phyloP scores from a whole-genome alignment of 371 early-diverging fungal genomes.

The Lichtheimia hyalospora region DNA sequence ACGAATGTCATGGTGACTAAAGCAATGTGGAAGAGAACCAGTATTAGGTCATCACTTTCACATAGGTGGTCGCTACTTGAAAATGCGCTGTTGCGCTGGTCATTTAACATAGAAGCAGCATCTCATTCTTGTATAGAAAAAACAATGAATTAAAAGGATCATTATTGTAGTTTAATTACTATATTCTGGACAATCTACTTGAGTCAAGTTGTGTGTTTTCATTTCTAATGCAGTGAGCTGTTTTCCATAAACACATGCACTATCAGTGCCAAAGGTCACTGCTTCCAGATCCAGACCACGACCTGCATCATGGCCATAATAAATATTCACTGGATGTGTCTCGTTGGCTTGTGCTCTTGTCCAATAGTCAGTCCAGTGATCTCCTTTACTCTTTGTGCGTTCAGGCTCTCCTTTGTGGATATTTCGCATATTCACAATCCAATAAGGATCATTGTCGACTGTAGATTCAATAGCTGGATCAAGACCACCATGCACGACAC shows the following conservation, averaged over 20 bases:
- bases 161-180: background rate
- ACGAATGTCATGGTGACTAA: slow-evolving; percentile 4
- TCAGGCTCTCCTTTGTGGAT: slow-evolving; percentile 46
- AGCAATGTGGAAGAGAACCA: background rate
- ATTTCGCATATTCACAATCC: slow-evolving; percentile 62
- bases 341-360: slow-evolving; percentile 31
- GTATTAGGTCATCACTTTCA: no score
- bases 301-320: slow-evolving; percentile 74
- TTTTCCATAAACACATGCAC: slow-evolving; percentile 69
- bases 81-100: no score
- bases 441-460: slow-evolving; percentile 49
- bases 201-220: slow-evolving; percentile 25
- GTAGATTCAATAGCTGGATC: slow-evolving; percentile 51
- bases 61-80: no score
- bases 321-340: slow-evolving; percentile 25
- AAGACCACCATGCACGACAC: slow-evolving; percentile 71
- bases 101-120: no score
- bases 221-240: slow-evolving; percentile 56
- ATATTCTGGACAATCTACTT: slow-evolving; percentile 28
- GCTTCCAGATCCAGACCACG: slow-evolving; percentile 55
- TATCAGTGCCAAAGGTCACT: slow-evolving; percentile 64
- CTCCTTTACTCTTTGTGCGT: slow-evolving; percentile 36
- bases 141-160: no score
- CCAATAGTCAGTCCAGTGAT: slow-evolving; percentile 51
- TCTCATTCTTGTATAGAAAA: no score